Evolutionary conservation across 1,284 basidiomycete species (phyloP), one percentile per base, ranked within the genome.

Genomic region (Rhodotorula mucilaginosa): DNA sequence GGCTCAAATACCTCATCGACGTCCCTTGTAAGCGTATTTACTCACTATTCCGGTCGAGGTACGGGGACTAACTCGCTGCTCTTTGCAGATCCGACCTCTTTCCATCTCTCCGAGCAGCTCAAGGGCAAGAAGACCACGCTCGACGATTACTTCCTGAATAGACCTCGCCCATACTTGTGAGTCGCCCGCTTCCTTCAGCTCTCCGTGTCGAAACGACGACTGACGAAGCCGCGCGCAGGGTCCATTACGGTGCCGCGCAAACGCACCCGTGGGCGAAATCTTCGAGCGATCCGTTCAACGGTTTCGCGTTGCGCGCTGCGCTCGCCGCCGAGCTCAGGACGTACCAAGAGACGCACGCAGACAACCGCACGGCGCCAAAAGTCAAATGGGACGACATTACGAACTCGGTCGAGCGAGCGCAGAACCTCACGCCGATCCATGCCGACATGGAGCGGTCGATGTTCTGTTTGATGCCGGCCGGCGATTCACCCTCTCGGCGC

Each of bases 391-490:
- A 76, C 68, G 59, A 76, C 70, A 72, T 76, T 49, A 56, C 63
- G 2, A 66, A 70, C 59, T 63, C 72, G 52, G 12, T 58, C 58
- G 72, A 76, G 47, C 68, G 72, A n/a, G 66, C 69, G 23, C 70
- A 74, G 49, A 67, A 76, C 62, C 67, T 72, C 26, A 67, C 68
- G 29, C 56, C 65, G 8, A 70, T 76, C 68, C 74, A 76, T 64
- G 65, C 68, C 52, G 68, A 72, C 64, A 76, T 74, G 74, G 34
- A 58, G 26, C 62, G 60, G 31, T 51, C 74, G 26, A 46, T 34
- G 52, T 76, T 76, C 68, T 76, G 74, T 70, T 68, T 70, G 1
- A 68, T 68, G 68, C 74, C 74, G 16, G 72, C 72, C 2, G 74
- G 74, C 48, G 74, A 76, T 57, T 76, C 74, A 8, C 74, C 74